Evolutionary conservation across 805 yeast species (phyloP), one percentile per base, ranked within the genome.

Genomic region (Wickerhamomyces subpelliculosus): DNA sequence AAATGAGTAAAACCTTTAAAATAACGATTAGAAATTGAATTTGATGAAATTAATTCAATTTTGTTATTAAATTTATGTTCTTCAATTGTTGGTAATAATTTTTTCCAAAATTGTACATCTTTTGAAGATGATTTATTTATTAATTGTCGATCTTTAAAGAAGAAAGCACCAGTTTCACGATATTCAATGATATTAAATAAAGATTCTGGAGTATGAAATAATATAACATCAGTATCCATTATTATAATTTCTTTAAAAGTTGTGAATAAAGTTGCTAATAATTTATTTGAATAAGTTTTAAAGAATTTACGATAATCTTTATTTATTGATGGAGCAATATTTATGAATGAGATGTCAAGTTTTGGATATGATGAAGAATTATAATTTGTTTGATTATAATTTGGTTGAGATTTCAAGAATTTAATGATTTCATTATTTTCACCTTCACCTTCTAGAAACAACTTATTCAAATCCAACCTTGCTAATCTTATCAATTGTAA

Each of bases 171-270:
- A 3, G 63, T 55, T 5, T 51, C 47, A 23, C 47, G 40, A 47
- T 61, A 70, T 34, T 60, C 59, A 13, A 51, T 47, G 23, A 57
- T 37, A 10, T 61, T 43, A 27, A 72, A 71, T 8, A 60, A 47
- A 1, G 54, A 57, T 12, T 60, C 54, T 4, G 70, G 66, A 1
- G 54, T 41, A 27, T 62, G 57, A 34, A 74, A 59, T 0, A 73
- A 61, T 0, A 74, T 72, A 1, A 70, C 60, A 47, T 77, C 83
- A 2, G 76, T 75, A 49, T 78, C 83, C 19, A 77, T 45, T 14
- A 75, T 58, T 7, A 77, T 55, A 32, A 64, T 59, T 46, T 73
- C 78, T 33, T 68, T 64, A 45, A 74, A 76, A 8, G 75, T 65
- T 35, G 69, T 76, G 53, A 79, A 78, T 25, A 75, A 41, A 13